These are phyloP conservation scores for Hordeum vulgare DNA, from an alignment of 176 grass and related monocot genomes.

Conservation along the genomic window DNA sequence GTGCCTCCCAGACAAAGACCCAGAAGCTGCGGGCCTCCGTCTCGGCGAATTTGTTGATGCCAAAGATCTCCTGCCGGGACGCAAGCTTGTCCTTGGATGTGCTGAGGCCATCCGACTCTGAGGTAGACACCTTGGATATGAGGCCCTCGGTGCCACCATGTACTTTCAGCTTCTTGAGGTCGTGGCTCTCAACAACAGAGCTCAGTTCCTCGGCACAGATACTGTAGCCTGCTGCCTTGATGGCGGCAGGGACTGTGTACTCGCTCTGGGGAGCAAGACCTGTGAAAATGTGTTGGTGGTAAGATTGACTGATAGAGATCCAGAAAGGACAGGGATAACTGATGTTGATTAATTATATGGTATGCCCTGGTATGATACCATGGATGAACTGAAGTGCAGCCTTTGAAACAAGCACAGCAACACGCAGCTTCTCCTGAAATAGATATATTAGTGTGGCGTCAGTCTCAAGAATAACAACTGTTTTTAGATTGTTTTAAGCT, in stretches of 20 bases:
- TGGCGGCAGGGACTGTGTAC: slow-evolving; percentile 61
- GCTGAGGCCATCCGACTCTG: slow-evolving; percentile 51
- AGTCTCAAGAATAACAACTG: not conserved
- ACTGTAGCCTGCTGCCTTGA: slow-evolving; percentile 64
- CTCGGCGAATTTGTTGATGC: slow-evolving; percentile 80
- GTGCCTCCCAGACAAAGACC: slow-evolving; percentile 90
- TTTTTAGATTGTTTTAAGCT: not conserved
- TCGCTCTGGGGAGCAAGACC: slow-evolving; percentile 52
- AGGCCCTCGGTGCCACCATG: slow-evolving; percentile 55
- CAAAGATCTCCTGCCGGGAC: slow-evolving; percentile 43
- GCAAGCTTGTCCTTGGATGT: slow-evolving; percentile 23
- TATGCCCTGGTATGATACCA: slow-evolving; percentile 22
- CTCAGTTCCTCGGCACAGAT: slow-evolving; percentile 83
- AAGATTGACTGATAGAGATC: not conserved
- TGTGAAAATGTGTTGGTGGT: slow-evolving; percentile 10
- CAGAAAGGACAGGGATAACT: not conserved
- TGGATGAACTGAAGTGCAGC: slow-evolving; percentile 89
- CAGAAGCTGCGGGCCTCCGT: slow-evolving; percentile 62
- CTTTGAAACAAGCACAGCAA: slow-evolving; percentile 94
- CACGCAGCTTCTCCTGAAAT: slow-evolving; percentile 87
- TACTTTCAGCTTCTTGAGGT: slow-evolving; percentile 65
- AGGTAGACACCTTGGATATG: slow-evolving; percentile 59
- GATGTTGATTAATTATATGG: not conserved
- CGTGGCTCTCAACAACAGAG: slow-evolving; percentile 78
- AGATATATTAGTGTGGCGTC: not conserved